These are phyloP conservation scores for Cicer chorassanicum DNA, from an alignment of 306 rosid species.

Conservation along the genomic window DNA sequence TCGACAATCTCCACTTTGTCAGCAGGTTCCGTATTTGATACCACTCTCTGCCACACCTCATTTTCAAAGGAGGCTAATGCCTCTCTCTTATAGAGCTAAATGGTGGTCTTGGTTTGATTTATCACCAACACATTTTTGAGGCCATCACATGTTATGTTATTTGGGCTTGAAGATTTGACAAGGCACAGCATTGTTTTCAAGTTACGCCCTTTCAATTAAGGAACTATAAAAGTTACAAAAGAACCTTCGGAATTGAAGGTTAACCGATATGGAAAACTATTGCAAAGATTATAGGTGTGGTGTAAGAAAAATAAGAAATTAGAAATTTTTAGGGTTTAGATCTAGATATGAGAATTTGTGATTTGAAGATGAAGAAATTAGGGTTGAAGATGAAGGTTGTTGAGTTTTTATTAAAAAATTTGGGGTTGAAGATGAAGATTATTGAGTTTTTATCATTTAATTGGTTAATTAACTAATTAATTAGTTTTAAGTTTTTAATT, in stretches of 20 bases:
- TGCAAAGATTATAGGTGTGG: background rate
- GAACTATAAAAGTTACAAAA: conserved; percentile 21
- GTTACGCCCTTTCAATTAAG: too few species aligned
- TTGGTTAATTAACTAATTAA: too few species aligned
- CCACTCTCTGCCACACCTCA: conserved; percentile 20
- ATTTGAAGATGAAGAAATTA: too few species aligned
- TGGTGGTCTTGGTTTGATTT: conserved; percentile 28
- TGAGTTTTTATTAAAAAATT: too few species aligned
- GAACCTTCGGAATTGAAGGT: conserved; percentile 16
- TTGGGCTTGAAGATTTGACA: conserved; percentile 7
- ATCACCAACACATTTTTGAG: conserved; percentile 29
- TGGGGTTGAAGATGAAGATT: too few species aligned
- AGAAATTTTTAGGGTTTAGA: too few species aligned
- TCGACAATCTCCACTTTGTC: conserved; percentile 26
- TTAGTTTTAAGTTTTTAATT: too few species aligned
- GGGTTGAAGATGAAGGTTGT: too few species aligned
- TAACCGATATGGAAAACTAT: conserved; percentile 40
- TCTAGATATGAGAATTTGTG: too few species aligned
- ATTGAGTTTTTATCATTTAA: too few species aligned
- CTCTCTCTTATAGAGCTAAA: conserved; percentile 23
- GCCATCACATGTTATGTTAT: background rate
- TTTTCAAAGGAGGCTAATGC: conserved; percentile 18
- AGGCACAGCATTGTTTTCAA: conserved; percentile 39
- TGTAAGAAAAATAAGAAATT: too few species aligned
- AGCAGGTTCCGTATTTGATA: conserved; percentile 22